Conservation (phyloP, 805 yeast genomes). For the Starmerella potacharoeniae region DNA sequence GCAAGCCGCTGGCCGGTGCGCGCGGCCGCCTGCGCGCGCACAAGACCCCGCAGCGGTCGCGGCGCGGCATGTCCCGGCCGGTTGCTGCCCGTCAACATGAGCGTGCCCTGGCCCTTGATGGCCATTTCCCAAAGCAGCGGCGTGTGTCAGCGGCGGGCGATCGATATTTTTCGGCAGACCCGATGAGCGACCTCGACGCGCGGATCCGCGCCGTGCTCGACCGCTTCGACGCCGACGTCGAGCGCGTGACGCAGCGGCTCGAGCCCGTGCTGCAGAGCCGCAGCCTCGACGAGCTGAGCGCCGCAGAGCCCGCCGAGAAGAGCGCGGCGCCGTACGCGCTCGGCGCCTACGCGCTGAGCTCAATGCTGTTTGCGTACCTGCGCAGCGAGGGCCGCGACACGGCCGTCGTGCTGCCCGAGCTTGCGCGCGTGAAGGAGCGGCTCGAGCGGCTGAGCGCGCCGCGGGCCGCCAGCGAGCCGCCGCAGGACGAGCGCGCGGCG, state of each 20-base stretch:
- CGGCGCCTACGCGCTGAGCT: conserved; percentile 41
- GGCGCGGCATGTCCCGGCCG: no score
- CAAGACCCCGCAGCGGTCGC: no score
- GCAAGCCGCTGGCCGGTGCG: no score
- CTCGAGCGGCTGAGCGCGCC: conserved; percentile 5
- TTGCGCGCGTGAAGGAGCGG: conserved; percentile 36
- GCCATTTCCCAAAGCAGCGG: background rate
- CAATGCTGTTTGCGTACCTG: conserved; percentile 48
- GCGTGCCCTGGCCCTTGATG: background rate
- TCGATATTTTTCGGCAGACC: background rate
- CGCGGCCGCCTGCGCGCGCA: no score
- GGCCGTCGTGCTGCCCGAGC: conserved; percentile 38
- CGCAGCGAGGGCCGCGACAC: conserved; percentile 50
- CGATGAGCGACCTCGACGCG: conserved; percentile 12
- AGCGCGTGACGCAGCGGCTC: conserved; percentile 12
- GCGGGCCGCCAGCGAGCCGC: background rate
- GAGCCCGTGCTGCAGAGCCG: conserved; percentile 13
- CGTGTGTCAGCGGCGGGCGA: background rate
- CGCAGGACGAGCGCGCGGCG: background rate
- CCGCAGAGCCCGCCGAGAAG: background rate
- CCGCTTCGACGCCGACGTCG: conserved; percentile 17
- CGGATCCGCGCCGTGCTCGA: conserved; percentile 12
- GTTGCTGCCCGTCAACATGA: background rate
- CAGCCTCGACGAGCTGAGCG: conserved; percentile 18
- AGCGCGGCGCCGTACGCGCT: conserved; percentile 17